phyloP scores from a whole-genome alignment of 805 yeast genomes.

The Kazachstania martiniae region DNA sequence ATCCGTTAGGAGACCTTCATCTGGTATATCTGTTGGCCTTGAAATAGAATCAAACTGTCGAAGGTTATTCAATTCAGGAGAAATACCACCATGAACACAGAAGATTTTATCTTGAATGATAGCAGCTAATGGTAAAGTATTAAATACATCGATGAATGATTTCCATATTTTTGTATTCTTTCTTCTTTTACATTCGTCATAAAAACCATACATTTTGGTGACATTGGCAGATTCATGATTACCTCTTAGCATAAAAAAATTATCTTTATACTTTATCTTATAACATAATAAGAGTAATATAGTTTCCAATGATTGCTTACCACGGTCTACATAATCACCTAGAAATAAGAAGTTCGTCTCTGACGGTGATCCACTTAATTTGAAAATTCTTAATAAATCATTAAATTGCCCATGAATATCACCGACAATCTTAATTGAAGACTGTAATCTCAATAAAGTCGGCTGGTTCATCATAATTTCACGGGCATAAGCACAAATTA shows the following conservation, averaged over 20 bases:
- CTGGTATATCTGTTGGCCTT: conserved; percentile 79
- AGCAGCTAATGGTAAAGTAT: conserved; percentile 91
- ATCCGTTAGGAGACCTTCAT: conserved; percentile 66
- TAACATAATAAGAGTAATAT: conserved; percentile 79
- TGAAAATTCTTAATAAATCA: conserved; percentile 80
- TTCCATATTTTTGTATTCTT: conserved; percentile 90
- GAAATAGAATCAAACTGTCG: conserved; percentile 49
- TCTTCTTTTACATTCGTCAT: conserved; percentile 94
- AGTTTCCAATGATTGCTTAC: conserved; percentile 92
- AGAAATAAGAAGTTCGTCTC: conserved; percentile 81
- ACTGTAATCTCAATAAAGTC: conserved; percentile 49
- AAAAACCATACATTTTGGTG: conserved; percentile 92
- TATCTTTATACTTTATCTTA: conserved; percentile 92
- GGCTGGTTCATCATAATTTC: conserved; percentile 56
- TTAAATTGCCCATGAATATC: conserved; percentile 96
- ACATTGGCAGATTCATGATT: conserved; percentile 97
- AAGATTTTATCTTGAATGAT: conserved; percentile 90
- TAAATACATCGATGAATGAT: conserved; percentile 85
- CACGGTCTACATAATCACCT: conserved; percentile 97
- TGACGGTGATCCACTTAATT: conserved; percentile 94
- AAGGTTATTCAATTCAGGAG: conserved; percentile 55
- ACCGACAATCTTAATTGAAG: conserved; percentile 77
- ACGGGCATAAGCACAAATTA: conserved; percentile 47
- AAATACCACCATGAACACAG: conserved; percentile 77
- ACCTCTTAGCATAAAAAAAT: conserved; percentile 86